Percentiles rank a stretch among this genome's conserved stretches.
Evolutionary conservation across 2,329 filamentous ascomycete genomes (phyloP).

Genomic region (Leptographium procerum): DNA sequence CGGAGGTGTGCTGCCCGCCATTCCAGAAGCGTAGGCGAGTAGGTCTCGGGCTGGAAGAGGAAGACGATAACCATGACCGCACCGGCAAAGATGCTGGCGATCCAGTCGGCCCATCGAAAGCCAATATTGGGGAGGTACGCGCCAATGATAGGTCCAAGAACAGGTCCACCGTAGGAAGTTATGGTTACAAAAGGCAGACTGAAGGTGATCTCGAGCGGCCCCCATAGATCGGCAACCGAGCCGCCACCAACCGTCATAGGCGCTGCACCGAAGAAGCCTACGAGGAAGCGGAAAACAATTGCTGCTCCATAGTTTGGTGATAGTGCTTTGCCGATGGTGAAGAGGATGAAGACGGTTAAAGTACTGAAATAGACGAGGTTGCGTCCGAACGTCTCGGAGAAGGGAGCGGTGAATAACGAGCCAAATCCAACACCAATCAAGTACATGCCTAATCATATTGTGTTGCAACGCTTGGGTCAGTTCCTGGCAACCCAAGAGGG

Average conservation of each 20-base stretch:
- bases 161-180: slow-evolving; percentile 17
- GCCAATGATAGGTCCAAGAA: slow-evolving; percentile 13
- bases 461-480: neutral
- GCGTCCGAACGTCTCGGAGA: slow-evolving; percentile 35
- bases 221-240: slow-evolving; percentile 35
- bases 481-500: neutral
- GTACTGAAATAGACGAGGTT: slow-evolving; percentile 37
- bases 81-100: slow-evolving; percentile 25
- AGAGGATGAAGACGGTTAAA: slow-evolving; percentile 33
- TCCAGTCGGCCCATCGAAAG: slow-evolving; percentile 38
- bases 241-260: slow-evolving; percentile 27
- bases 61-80: slow-evolving; percentile 23
- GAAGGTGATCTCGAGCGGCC: slow-evolving; percentile 33
- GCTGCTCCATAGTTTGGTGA: slow-evolving; percentile 33
- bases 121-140: slow-evolving; percentile 19
- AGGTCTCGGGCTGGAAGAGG: slow-evolving; percentile 33
- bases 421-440: slow-evolving; percentile 16
- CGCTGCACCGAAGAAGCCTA: slow-evolving; percentile 29
- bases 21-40: slow-evolving; percentile 30
- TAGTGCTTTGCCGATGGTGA: slow-evolving; percentile 34
- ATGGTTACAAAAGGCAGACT: slow-evolving; percentile 38
- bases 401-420: slow-evolving; percentile 33
- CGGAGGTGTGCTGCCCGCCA: slow-evolving; percentile 32
- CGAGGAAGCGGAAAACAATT: slow-evolving; percentile 35
- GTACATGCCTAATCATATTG: neutral